These are phyloP conservation scores for Colletotrichum sp. DNA, from an alignment of 2,329 filamentous ascomycete genomes.

Conservation along the genomic window DNA sequence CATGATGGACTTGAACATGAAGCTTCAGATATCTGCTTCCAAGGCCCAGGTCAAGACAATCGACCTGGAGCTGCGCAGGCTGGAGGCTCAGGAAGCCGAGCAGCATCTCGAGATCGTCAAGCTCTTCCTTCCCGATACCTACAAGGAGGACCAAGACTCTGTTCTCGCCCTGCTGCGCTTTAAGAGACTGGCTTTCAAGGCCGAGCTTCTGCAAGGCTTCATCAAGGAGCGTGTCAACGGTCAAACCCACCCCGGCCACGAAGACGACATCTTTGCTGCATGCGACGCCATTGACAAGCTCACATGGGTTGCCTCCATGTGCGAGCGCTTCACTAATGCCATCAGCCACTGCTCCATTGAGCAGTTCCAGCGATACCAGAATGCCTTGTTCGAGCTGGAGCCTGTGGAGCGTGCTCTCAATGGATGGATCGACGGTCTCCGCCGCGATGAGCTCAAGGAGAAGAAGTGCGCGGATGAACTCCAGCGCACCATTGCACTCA, in stretches of 20 bases:
- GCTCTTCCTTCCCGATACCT: constrained; percentile 86
- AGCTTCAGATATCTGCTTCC: constrained; percentile 86
- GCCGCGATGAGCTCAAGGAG: constrained; percentile 85
- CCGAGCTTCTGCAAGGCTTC: constrained; percentile 76
- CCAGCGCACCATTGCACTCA: constrained; percentile 81
- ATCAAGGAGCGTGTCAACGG: constrained; percentile 79
- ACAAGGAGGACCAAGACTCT: constrained; percentile 80
- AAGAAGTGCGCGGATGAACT: constrained; percentile 82
- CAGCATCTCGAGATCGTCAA: constrained; percentile 90
- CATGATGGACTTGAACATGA: constrained; percentile 97
- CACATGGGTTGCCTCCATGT: constrained; percentile 82
- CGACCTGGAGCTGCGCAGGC: constrained; percentile 82
- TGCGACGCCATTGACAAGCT: constrained; percentile 87
- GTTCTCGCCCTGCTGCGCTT: constrained; percentile 89
- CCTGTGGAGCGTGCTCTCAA: constrained; percentile 91
- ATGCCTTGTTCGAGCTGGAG: constrained; percentile 85
- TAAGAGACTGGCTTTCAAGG: constrained; percentile 88
- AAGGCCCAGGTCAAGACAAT: constrained; percentile 96
- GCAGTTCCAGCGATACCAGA: constrained; percentile 79
- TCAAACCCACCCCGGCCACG: constrained; percentile 66
- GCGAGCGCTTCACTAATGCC: constrained; percentile 81
- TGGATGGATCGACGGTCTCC: constrained; percentile 83
- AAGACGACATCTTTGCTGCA: constrained; percentile 80
- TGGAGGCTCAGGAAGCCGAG: constrained; percentile 87
- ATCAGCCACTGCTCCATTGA: constrained; percentile 80